Evolutionary conservation across 305 asterid genomes (phyloP), one percentile per base, ranked within the genome.

Genomic region (Solanum chacoense): DNA sequence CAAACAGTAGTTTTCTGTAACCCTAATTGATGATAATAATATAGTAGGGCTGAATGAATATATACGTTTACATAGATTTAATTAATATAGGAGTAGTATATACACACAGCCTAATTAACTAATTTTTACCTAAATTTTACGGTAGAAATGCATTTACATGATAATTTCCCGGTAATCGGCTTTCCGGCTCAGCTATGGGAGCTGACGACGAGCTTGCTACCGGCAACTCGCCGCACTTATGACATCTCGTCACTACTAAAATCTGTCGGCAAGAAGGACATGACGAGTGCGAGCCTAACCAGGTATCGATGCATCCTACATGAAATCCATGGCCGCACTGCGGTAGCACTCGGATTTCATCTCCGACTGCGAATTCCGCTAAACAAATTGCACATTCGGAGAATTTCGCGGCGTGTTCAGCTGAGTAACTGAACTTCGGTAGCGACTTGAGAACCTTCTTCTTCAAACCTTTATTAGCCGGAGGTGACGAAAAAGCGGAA

Each of bases 301-400:
- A 96, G 91, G 91, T 91, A 91, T 95, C 98, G 40, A 96, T 91
- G 89, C 98, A 96, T 12, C 32, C 90, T 0, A 92, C 98, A 88
- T 96, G 98, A 65, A 94, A 96, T 8, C 93, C 97, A 45, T 95
- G 98, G 4, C 95, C 96, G 77, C 98, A 95, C 94, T 91, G 95
- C 14, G 96, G 98, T 87, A 96, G 92, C 87, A 95, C 90, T 7
- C 98, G 93, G 28, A 95, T 67, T 69, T 95, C 94, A 13, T 96
- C 98, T 29, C 96, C 98, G 71, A 92, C 89, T 69, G 40, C 90
- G 69, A 91, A 96, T 84, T 95, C 98, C 91, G 95, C 86, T 50
- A 96, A 89, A 84, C 98, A 96, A 87, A 96, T 96, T 87, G 98
- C 93, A 91, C 98, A 95, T 38, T 95, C 98, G 29, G 95, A 88